These are phyloP conservation scores for Zygnema circumcarinatum DNA, from an alignment of 139 green algal species.

Conservation along the genomic window DNA sequence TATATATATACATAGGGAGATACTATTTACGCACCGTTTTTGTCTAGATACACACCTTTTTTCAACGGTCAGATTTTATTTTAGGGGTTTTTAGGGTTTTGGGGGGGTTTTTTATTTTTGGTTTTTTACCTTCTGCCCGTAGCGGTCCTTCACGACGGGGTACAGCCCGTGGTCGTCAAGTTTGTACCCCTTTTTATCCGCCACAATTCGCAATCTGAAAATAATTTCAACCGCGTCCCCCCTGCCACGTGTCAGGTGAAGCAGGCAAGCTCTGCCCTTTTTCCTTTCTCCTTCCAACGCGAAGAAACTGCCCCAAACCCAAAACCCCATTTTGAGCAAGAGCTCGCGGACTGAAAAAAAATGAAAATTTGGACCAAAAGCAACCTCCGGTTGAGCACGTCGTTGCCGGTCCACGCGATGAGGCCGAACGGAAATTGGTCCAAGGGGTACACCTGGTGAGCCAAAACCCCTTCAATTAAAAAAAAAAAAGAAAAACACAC, in stretches of 20 bases:
- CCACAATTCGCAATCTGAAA: constrained; percentile 45
- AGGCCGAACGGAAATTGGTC: constrained; percentile 56
- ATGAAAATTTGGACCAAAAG: too few species aligned
- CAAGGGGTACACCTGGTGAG: constrained; percentile 49
- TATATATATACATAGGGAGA: background rate
- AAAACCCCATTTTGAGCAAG: too few species aligned
- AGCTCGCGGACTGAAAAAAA: too few species aligned
- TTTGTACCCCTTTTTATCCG: constrained; percentile 48
- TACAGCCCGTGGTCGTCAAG: constrained; percentile 54
- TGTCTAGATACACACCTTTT: background rate
- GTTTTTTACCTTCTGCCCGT: background rate
- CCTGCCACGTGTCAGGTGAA: background rate
- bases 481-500: background rate
- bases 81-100: too few species aligned
- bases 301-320: too few species aligned
- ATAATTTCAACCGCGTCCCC: background rate
- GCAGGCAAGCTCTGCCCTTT: background rate
- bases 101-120: too few species aligned
- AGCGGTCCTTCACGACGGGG: background rate
- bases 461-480: background rate
- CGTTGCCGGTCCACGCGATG: constrained; percentile 58
- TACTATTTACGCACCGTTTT: background rate
- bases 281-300: too few species aligned
- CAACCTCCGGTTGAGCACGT: constrained; percentile 54
- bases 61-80: too few species aligned